Evolutionary conservation across 352 stramenopile species (phyloP), one percentile per base, ranked within the genome.

Genomic region (Lagenidium giganteum): DNA sequence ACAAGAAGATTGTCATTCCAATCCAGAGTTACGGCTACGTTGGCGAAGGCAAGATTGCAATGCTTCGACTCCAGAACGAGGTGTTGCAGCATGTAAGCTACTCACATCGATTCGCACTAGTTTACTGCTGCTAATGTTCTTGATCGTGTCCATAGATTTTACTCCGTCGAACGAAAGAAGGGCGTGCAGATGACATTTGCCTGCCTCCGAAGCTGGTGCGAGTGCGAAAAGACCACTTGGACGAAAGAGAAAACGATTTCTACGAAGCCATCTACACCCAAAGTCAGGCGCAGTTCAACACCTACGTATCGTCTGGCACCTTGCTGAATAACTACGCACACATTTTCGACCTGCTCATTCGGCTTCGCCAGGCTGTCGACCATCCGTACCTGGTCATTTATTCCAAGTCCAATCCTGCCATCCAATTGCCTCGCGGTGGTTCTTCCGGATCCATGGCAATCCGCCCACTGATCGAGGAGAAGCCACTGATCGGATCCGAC

Each of bases 301-400:
- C 97, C 8, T 99, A 99, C 58, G 93, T 99, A 18, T 86, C 91
- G 26, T 87, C 80, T 14, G 96, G 96, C 12, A 99, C 96, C 40
- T 61, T 99, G 17, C 67, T 99, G n/a, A 98, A 99, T 81, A 99
- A 99, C 63, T 99, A 99, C 58, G 96, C 96, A 9, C 95, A 99
- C 83, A 91, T 99, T 51, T 98, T 99, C 69, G 96, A 96, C 51
- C 80, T 99, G 14, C 70, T 99, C 2, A 98, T 98, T 29, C 89
- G 96, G 3, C 87, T 99, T 51, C 87, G 97, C 3, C 96, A 99
- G 69, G 92, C 93, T 11, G 93, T 99, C 3, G 96, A 99, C 61
- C 97, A 99, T 59, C 97, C 97, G 9, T 99, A 99, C 63, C 73
- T 99, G 11, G 97, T 93, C 11, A 94, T 89, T 39, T 94, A 89